These are phyloP conservation scores for Fusarium metavorans DNA, from an alignment of 2,329 filamentous ascomycete genomes.

Conservation along the genomic window DNA sequence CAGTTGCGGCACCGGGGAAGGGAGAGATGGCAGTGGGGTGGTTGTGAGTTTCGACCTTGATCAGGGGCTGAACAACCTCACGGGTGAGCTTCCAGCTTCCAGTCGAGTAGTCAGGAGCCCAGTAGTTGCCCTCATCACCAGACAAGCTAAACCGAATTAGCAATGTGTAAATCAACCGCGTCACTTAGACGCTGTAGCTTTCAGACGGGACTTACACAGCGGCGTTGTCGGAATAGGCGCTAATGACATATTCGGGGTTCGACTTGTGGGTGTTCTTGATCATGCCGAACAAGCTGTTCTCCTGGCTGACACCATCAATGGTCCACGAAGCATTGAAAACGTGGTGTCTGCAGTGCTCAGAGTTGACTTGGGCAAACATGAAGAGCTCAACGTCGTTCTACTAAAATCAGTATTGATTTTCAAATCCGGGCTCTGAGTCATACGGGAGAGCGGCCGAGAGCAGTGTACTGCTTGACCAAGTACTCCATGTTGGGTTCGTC, in stretches of 20 bases:
- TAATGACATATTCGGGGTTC: constrained; percentile 85
- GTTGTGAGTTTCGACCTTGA: constrained; percentile 98
- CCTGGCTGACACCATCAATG: constrained; percentile 86
- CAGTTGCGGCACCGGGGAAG: constrained; percentile 92
- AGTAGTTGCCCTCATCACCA: constrained; percentile 64
- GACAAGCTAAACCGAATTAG: constrained; percentile 43
- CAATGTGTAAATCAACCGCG: background rate
- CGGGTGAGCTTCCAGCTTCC: constrained; percentile 90
- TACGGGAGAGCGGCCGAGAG: constrained; percentile 66
- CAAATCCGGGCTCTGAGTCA: constrained; percentile 47
- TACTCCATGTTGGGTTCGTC: constrained; percentile 94
- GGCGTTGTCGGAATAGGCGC: constrained; percentile 97
- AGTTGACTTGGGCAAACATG: constrained; percentile 99
- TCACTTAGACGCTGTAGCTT: background rate
- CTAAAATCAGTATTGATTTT: constrained; percentile 36
- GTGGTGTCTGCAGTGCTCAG: constrained; percentile 88
- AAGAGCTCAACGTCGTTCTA: constrained; percentile 90
- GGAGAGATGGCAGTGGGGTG: constrained; percentile 96
- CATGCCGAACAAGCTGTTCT: constrained; percentile 90
- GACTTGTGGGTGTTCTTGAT: constrained; percentile 94
- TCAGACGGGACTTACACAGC: constrained; percentile 70
- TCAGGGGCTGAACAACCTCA: constrained; percentile 87
- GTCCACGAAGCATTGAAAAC: constrained; percentile 98
- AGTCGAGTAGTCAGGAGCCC: constrained; percentile 88
- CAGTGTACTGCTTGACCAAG: constrained; percentile 73